A percentile compares a stretch with the other conserved stretches of the same genome.
These are phyloP conservation scores for Vanrija pseudolonga DNA, from an alignment of 1,284 basidiomycete genomes.

Conservation along the genomic window DNA sequence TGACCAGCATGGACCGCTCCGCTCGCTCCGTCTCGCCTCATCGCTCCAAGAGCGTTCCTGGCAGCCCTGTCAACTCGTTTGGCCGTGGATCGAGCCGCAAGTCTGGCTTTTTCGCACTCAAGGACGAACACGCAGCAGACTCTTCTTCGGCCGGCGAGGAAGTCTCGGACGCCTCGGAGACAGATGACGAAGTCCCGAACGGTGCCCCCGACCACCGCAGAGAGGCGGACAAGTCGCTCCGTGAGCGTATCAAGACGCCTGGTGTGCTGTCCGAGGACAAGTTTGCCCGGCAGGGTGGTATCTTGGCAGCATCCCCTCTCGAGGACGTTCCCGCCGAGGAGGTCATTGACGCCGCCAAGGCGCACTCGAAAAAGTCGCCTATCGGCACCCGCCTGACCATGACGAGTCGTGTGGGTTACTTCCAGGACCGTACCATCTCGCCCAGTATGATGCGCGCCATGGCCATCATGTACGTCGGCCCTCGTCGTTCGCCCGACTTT, in stretches of 20 bases:
- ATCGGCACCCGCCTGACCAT: constrained; percentile 87
- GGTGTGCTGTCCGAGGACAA: constrained; percentile 16
- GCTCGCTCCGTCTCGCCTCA: not conserved
- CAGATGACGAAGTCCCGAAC: constrained; percentile 25
- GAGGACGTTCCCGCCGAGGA: constrained; percentile 11
- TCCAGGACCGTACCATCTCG: constrained; percentile 85
- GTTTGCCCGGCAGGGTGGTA: constrained; percentile 12
- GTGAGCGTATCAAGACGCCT: constrained; percentile 49
- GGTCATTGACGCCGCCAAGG: constrained; percentile 19
- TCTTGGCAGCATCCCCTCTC: constrained; percentile 5
- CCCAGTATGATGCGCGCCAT: constrained; percentile 97
- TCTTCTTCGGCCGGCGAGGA: constrained; percentile 7
- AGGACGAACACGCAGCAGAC: constrained; percentile 47
- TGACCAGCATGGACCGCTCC: not conserved
- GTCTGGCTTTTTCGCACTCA: constrained; percentile 53
- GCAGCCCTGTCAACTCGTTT: too few species aligned
- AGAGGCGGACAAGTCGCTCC: constrained; percentile 51
- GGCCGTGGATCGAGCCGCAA: constrained; percentile 27
- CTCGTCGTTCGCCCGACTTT: constrained; percentile 86
- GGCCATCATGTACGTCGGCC: constrained; percentile 95
- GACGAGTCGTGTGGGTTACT: constrained; percentile 92
- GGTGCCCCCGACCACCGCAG: constrained; percentile 18
- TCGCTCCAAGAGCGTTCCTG: constrained; percentile 10
- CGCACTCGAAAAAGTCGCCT: constrained; percentile 49
- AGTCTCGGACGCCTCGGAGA: constrained; percentile 11